Evolutionary conservation across 495 filamentous ascomycete genomes (phyloP).

Genomic region (Wilcoxina mikolae): DNA sequence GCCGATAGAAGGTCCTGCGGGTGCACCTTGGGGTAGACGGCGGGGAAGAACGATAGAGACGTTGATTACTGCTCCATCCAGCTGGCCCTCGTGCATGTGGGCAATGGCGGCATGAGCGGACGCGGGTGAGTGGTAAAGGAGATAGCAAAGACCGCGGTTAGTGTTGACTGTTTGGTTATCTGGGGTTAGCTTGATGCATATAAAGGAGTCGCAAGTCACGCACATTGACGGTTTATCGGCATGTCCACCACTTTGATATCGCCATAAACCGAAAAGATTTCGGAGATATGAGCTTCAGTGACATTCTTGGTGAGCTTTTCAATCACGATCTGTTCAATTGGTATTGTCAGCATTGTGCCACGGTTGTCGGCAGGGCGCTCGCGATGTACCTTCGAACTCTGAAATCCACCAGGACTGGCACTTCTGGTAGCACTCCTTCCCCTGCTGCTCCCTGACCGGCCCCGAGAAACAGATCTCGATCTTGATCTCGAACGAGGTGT

Average conservation of each 20-base stretch:
- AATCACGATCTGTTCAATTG: slow-evolving; percentile 54
- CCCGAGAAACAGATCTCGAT: slow-evolving; percentile 6
- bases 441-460: slow-evolving; percentile 15
- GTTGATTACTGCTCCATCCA: slow-evolving; percentile 75
- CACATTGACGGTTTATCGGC: slow-evolving; percentile 77
- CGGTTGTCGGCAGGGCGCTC: neutral
- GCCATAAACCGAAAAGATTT: slow-evolving; percentile 87
- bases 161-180: slow-evolving; percentile 48
- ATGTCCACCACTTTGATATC: slow-evolving; percentile 73
- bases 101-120: slow-evolving; percentile 82
- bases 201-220: slow-evolving; percentile 22
- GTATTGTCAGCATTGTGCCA: neutral
- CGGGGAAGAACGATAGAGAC: slow-evolving; percentile 90
- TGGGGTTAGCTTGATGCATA: neutral
- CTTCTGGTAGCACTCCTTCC: slow-evolving; percentile 24
- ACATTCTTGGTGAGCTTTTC: slow-evolving; percentile 96
- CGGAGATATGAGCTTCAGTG: slow-evolving; percentile 67
- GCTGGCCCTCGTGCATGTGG: slow-evolving; percentile 94
- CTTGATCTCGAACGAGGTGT: slow-evolving; percentile 10
- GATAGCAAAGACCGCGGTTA: slow-evolving; percentile 89
- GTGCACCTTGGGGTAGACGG: slow-evolving; percentile 31
- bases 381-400: slow-evolving; percentile 26
- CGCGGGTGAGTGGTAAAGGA: slow-evolving; percentile 60
- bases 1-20: slow-evolving; percentile 31
- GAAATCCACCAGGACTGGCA: slow-evolving; percentile 23